Percentiles rank a stretch among this genome's conserved stretches.
phyloP scores from a whole-genome alignment of 106 monocot genomes.

The Amphibolis antarctica region DNA sequence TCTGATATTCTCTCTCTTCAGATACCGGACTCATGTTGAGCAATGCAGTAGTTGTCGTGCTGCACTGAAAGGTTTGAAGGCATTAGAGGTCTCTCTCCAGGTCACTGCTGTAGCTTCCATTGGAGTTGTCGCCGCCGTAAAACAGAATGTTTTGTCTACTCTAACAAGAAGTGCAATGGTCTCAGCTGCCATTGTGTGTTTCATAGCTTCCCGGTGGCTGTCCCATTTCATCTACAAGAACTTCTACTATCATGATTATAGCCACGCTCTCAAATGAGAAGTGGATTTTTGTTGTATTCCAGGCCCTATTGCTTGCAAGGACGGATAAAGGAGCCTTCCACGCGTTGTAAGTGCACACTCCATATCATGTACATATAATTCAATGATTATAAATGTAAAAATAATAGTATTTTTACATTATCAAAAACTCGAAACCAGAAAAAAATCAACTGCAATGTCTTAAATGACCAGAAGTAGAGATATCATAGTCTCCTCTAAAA shows the following conservation, averaged over 20 bases:
- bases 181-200: conserved; percentile 42
- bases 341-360: too few relatives aligned
- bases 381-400: too few relatives aligned
- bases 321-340: too few relatives aligned
- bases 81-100: conserved; percentile 52
- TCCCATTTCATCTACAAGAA: conserved; percentile 71
- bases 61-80: conserved; percentile 51
- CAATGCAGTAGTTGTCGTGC: conserved; percentile 69
- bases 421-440: too few relatives aligned
- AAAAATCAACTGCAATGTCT: too few relatives aligned
- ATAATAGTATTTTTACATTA: too few relatives aligned
- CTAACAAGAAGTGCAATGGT: conserved; percentile 30
- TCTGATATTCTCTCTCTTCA: conserved; percentile 14
- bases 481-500: too few relatives aligned
- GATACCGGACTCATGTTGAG: conserved; percentile 77
- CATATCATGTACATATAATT: too few relatives aligned
- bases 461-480: too few relatives aligned
- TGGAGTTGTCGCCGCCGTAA: conserved; percentile 48
- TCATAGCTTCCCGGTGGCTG: conserved; percentile 63
- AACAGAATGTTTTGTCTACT: conserved; percentile 25
- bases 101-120: conserved; percentile 42
- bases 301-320: too few relatives aligned
- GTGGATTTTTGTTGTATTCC: too few relatives aligned
- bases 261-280: conserved; percentile 28
- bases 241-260: conserved; percentile 91